Evolutionary conservation across 2,329 filamentous ascomycete genomes (phyloP), one percentile per base, ranked within the genome.

Genomic region (Coleophoma eucalyptorum): DNA sequence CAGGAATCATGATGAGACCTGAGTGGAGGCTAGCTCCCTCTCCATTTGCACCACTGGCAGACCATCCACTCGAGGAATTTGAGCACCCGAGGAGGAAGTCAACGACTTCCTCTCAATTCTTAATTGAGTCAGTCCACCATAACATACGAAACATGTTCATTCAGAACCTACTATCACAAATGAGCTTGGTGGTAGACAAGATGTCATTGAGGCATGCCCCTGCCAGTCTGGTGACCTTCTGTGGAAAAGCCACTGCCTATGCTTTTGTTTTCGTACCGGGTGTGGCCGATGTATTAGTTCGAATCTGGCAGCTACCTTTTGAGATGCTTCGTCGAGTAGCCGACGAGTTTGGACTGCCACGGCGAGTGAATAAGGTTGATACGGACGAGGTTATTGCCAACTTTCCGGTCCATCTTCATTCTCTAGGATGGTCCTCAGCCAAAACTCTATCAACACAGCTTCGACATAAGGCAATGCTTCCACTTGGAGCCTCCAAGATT

Each of bases 251-350:
- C 4, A 83, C 81, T 59, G 85, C 86, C 4, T 89, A 88, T 68
- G 85, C 85, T 10, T 90, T 89, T 65, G 85, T 86, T 64, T 89
- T 88, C 62, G 87, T 85, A 51, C 84, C 84, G 10, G 84, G 85
- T 16, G 76, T 89, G 55, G 83, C 85, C 15, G 86, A 89, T 60
- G 76, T 87, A 38, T 70, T 89, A 53, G 76, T 86, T 16, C 75
- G 84, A 34, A 66, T 89, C 20, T 89, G 86, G 85, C 80, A 79
- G 54, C 74, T 81, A 4, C 75, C 80, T 7, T 65, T 79, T n/a
- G 78, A 79, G 50, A 71, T 74, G 31, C 72, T 88, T 58, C 76
- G 80, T 56, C 78, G 84, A 32, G 77, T 87, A n/a, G 68, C 86
- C 41, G 72, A 77, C 48, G 80, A 85, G 58, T 77, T 80, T 55